Base-by-base conservation (phyloP, 768 basidiomycete genomes). In the Amanita brunnescens region DNA sequence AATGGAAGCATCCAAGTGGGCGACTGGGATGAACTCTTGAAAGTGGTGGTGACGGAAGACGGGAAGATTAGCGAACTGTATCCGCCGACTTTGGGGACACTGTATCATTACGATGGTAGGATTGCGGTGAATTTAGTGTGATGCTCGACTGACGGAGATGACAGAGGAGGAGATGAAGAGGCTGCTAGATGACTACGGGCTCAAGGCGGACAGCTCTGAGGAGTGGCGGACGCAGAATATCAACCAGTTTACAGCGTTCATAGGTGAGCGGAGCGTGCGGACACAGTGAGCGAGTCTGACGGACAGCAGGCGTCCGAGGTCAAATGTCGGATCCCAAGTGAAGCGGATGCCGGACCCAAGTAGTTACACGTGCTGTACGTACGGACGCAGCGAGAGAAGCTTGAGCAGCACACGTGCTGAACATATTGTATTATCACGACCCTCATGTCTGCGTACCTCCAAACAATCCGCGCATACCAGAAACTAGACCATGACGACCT, bases 381-480 rank as follows among this genome's bases (percentile, higher is more conserved):
- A 46, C 6, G 8, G 21, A 20, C 40, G 20, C 21, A 18, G 39
- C 39, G 16, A 40, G 39, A n/a, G n/a, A n/a, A n/a, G n/a, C n/a
- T n/a, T n/a, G n/a, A n/a, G n/a, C n/a, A n/a, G n/a, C n/a, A 13
- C n/a, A 16, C n/a, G 34, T 35, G 10, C 34, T 13, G 32, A 6
- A 6, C 53, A 55, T 59, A 55, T 52, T 57, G 24, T 43, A 30
- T 18, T 51, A 53, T 52, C 59, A 66, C 58, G 64, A 66, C 57
- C 5, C 26, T 4, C 26, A 55, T 54, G 18, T 67, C 66, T 54
- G 69, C 70, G 10, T 60, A 75, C 55, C 64, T 67, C 47, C 68
- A 82, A 60, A 79, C 89, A 51, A 74, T 76, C 58, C 74, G 71
- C 61, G 88, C 88, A 8, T 91, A 91, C 63, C 70, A 76, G 60